Evolutionary conservation across 805 yeast species (phyloP), one percentile per base, ranked within the genome.

Genomic region (Huiozyma sinensis): DNA sequence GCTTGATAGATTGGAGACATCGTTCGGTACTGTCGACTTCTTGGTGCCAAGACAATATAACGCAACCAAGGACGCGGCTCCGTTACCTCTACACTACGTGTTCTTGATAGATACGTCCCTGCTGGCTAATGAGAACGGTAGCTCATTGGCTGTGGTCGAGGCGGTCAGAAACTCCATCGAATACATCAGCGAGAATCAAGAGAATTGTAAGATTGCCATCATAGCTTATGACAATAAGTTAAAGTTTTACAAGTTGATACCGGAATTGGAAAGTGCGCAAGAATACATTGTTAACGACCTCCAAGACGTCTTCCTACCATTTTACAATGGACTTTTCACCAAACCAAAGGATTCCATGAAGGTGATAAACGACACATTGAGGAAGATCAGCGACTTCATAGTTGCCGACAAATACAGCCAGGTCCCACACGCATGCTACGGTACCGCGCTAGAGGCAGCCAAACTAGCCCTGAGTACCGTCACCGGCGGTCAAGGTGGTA

Each of bases 21-120:
- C 74, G 48, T 73, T 69, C 38, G 97, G 97, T 11, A 84, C 88
- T 9, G 88, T 86, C 49, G 99, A 92, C 54, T 75, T 85, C 48
- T 60, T 79, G 6, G 95, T 86, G 3, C 95, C 95, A 2, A 63
- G 69, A 11, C 77, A 73, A 38, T 90, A 86, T 61, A 80, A 84
- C 61, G 65, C 70, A 28, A 66, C 71, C 33, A 69, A 66, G 6
- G 60, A 58, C 5, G 54, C 50, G 3, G 57, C 61, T 6, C 69
- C 78, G 6, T 53, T 63, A 12, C 77, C 81, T 2, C 64, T 85
- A 46, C 82, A 77, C 54, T 84, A 80, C 58, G 73, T 87, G 27
- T 86, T 85, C 54, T 69, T 82, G 52, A 69, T 88, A 43, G 97
- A 86, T 60, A 77, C 81, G 37, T 78, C 75, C 35, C 72, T 87